Base-by-base conservation (phyloP, 1,284 basidiomycete species). In the Leucoagaricus sp. region DNA sequence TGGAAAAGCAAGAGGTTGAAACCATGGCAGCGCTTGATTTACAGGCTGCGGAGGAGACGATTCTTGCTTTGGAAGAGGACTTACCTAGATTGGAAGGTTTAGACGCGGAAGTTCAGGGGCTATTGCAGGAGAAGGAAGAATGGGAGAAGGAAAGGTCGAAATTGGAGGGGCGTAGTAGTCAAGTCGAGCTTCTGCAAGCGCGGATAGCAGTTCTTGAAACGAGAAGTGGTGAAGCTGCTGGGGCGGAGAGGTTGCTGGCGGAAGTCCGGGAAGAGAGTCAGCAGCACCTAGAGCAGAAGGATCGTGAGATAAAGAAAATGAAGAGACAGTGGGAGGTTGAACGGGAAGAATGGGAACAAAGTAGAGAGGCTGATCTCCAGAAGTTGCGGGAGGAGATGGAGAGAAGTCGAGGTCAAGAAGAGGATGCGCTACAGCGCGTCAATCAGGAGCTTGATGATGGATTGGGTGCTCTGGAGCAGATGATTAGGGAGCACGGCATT, bases 1-100 rank as follows among this genome's bases (percentile, higher is more conserved):
- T 85, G 50, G 89, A 91, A 67, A 88, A 85, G 70, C 78, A 84
- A 53, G 78, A 87, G 60, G 70, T 86, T 8, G 83, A 87, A 66
- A 84, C 83, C 3, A 76, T 77, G 56, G 76, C 87, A 72, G 75
- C 77, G 2, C 73, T 86, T 71, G 86, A 91, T 58, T 69, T 89
- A 34, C 84, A 87, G 65, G 77, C 70, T 51, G 81, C 86, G 0
- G 81, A 87, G 66, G 87, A 88, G 47, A 84, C 78, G 17, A 81
- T 86, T 41, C 68, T 72, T 23, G 78, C 82, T 4, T 64, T 90
- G 49, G 83, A 89, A 65, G 75, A 77, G 64, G 87, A 92, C 63
- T 67, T 86, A 28, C 77, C 79, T 15, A 76, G 79, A 56, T 75
- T 89, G 53, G 77, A 85, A 61, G 78, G 74, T 5, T 64, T 81